These are phyloP conservation scores for Davidsoniella neocaledoniae DNA, from an alignment of 2,329 filamentous ascomycete genomes.

Conservation along the genomic window DNA sequence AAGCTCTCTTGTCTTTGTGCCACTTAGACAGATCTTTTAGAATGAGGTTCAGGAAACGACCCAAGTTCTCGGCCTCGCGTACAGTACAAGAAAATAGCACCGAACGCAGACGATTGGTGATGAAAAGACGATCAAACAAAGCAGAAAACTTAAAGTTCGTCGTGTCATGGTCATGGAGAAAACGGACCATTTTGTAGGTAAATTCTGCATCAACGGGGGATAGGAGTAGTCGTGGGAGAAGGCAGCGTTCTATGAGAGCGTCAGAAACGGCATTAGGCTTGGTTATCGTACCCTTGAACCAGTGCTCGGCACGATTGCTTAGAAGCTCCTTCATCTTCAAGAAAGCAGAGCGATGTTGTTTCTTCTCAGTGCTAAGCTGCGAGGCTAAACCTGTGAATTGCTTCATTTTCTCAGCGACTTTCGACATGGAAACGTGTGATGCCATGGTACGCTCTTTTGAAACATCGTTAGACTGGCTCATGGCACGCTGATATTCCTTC, in stretches of 20 bases:
- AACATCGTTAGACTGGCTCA: constrained; percentile 49
- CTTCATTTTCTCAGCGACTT: constrained; percentile 54
- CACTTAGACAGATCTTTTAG: constrained; percentile 66
- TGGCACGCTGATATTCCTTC: constrained; percentile 52
- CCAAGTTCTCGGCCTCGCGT: constrained; percentile 83
- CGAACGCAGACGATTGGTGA: constrained; percentile 59
- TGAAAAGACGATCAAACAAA: constrained; percentile 71
- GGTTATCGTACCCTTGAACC: constrained; percentile 45
- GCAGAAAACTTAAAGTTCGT: constrained; percentile 77
- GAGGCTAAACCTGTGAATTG: constrained; percentile 41
- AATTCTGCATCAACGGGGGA: constrained; percentile 82
- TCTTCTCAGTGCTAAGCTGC: constrained; percentile 13
- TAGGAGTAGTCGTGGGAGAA: constrained; percentile 72
- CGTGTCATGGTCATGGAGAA: constrained; percentile 68
- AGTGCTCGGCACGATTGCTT: constrained; percentile 56
- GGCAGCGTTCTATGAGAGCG: constrained; percentile 71
- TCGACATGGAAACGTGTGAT: constrained; percentile 45
- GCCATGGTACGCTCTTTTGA: constrained; percentile 54
- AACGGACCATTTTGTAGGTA: constrained; percentile 70
- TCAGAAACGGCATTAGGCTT: constrained; percentile 50
- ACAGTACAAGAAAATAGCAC: constrained; percentile 83
- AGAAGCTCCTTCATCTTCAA: constrained; percentile 39
- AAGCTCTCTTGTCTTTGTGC: constrained; percentile 59
- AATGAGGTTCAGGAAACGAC: constrained; percentile 71
- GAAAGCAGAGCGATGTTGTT: constrained; percentile 11